phyloP scores from a whole-genome alignment of 371 early-diverging fungal species.

The Mucor sp. region DNA sequence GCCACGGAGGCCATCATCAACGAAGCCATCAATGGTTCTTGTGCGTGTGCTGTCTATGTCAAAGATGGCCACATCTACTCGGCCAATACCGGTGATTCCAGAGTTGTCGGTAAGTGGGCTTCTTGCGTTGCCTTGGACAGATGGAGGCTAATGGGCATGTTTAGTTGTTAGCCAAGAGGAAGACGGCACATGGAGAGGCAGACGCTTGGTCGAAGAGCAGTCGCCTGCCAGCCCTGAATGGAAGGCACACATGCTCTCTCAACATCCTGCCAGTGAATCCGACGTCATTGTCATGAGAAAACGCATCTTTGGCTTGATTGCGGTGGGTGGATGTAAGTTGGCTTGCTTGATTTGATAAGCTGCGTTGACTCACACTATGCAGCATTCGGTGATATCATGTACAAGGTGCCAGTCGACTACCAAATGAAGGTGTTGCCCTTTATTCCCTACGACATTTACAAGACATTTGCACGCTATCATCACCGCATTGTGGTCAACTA shows the following conservation, averaged over 20 bases:
- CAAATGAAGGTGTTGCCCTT: constrained; percentile 58
- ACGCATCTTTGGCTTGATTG: constrained; percentile 53
- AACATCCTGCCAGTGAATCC: constrained; percentile 46
- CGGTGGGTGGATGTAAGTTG: constrained; percentile 54
- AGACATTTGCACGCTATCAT: constrained; percentile 59
- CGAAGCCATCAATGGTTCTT: constrained; percentile 75
- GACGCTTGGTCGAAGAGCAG: constrained; percentile 52
- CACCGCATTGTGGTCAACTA: constrained; percentile 70
- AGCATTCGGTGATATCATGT: constrained; percentile 83
- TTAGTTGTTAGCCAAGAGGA: constrained; percentile 49
- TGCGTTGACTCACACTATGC: background rate
- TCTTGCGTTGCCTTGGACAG: background rate
- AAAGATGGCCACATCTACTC: constrained; percentile 75
- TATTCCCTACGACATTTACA: constrained; percentile 60
- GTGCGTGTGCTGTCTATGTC: constrained; percentile 76
- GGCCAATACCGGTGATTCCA: constrained; percentile 79
- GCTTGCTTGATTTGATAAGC: background rate
- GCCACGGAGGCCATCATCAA: constrained; percentile 37
- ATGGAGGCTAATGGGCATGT: background rate
- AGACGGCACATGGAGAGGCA: constrained; percentile 48
- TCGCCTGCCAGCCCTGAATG: constrained; percentile 49
- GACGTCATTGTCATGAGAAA: constrained; percentile 39
- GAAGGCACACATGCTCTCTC: constrained; percentile 43
- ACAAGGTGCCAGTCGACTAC: constrained; percentile 74
- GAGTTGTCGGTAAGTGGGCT: constrained; percentile 56